Evolutionary conservation across 345 rosid genomes (phyloP), one percentile per base, ranked within the genome.

Genomic region (Citrus cavaleriei): DNA sequence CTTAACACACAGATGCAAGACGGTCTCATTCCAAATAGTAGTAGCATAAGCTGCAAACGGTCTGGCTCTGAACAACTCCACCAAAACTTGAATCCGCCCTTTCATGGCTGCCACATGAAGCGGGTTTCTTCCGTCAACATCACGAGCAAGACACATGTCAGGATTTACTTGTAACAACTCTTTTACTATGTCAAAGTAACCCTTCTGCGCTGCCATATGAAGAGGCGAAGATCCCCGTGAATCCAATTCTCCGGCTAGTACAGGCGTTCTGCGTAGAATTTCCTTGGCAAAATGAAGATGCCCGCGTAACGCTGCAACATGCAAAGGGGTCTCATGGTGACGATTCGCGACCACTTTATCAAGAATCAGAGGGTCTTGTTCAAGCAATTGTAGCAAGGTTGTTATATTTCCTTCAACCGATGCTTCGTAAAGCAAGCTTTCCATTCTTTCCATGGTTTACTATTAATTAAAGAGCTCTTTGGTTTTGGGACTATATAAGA

Each of bases 91-190:
- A 2, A 70, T 65, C 35, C 69, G 77, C 54, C 86, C 86, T 24
- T 84, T 81, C 46, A 78, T 59, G 1, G 84, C 82, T 3, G 72
- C 84, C 21, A 81, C 21, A 62, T 80, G 84, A 6, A 84, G 77
- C 13, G 82, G 82, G 34, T 78, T 81, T 73, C 82, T 81, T 66
- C 84, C 86, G 1, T 81, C 80, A 1, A 22, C 58, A 21, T 84
- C 86, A 34, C 69, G 51, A 51, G 54, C 74, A 19, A 65, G 40
- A 21, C 78, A 81, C 27, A 59, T 70, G 58, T 54, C 84, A 7
- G 84, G 82, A 62, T 78, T n/a, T 2, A 75, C 74, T 14, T 27
- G 21, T 30, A 84, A 4, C 67, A 84, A 70, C 19, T 34, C 78
- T 37, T 60, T 78, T 14, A 78, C 86, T 19, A 77, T 74, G 25